These are phyloP conservation scores for Diplodia sapinea DNA, from an alignment of 2,329 filamentous ascomycete species.

Conservation along the genomic window DNA sequence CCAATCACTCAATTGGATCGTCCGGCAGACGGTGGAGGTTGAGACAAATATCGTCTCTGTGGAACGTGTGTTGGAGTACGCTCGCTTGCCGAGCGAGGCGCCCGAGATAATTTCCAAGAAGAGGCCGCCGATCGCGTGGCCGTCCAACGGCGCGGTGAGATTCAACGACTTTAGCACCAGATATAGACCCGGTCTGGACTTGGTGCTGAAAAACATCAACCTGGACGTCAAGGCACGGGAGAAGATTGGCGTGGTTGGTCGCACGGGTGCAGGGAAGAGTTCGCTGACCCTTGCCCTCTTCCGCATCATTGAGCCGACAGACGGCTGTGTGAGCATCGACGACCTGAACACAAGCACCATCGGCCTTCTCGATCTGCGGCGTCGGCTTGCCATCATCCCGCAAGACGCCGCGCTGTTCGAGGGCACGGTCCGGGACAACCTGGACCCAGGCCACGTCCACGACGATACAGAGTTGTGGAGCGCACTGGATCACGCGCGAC, in stretches of 20 bases:
- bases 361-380: constrained; percentile 84
- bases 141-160: constrained; percentile 81
- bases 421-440: constrained; percentile 89
- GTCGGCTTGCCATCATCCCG: constrained; percentile 93
- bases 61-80: constrained; percentile 96
- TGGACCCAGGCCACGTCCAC: constrained; percentile 92
- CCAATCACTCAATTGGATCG: constrained; percentile 97
- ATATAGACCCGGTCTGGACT: constrained; percentile 86
- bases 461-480: constrained; percentile 98
- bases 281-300: constrained; percentile 92
- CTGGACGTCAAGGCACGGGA: constrained; percentile 93
- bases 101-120: constrained; percentile 90
- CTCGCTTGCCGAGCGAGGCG: constrained; percentile 86
- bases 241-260: constrained; percentile 96
- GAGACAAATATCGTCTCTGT: constrained; percentile 99
- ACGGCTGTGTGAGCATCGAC: constrained; percentile 88
- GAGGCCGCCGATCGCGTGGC: constrained; percentile 89
- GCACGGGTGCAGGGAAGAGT: constrained; percentile 95
- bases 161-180: constrained; percentile 95
- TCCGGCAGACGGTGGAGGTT: constrained; percentile 97
- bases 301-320: constrained; percentile 87
- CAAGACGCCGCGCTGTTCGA: constrained; percentile 97
- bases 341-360: constrained; percentile 87
- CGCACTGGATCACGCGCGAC: constrained; percentile 88
- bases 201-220: constrained; percentile 91